Evolutionary conservation across 106 monocot genomes (phyloP), one percentile per base, ranked within the genome.

Genomic region (Dendrobium catenatum): DNA sequence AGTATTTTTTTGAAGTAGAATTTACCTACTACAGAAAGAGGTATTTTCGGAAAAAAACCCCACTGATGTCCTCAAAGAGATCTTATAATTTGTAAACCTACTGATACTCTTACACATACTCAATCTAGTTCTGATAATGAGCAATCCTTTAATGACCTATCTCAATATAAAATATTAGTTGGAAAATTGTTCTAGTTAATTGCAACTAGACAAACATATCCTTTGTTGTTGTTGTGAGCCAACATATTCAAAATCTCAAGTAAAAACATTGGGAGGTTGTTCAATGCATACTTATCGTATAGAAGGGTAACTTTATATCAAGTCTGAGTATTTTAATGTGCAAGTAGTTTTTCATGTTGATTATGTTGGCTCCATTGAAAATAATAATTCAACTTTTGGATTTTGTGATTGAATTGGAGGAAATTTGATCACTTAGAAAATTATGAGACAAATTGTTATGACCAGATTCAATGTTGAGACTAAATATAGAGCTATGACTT

Each of bases 381-480:
- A 51, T 3, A 51, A 15, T 7, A 51, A 51, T 10, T 13, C 13
- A 51, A 51, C 51, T 13, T 51, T 11, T 61, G 24, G 8, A 61
- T 61, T n/a, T 61, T 61, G 37, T 68, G 46, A 3, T 0, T 67
- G 24, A 46, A 4, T 47, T 31, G 20, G 42, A 2, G 79, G 37
- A 18, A 44, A 22, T 68, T 19, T 66, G 8, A 42, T 66, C 20
- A 13, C 40, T 43, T 46, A 26, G 68, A 54, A 68, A 47, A 78
- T 78, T 75, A 83, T 70, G 11, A 83, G 78, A 20, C 78, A 78
- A 67, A 68, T 13, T 15, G 40, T 78, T 11, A 68, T 78, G 22
- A 43, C 83, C 41, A 49, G 31, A 17, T 78, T 48, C 4, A 83
- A 49, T 70, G 33, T 22, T 0, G 40, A 83, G 19, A 47, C 33